phyloP scores from a whole-genome alignment of 176 grass and related monocot genomes.

The Lolium perenne region DNA sequence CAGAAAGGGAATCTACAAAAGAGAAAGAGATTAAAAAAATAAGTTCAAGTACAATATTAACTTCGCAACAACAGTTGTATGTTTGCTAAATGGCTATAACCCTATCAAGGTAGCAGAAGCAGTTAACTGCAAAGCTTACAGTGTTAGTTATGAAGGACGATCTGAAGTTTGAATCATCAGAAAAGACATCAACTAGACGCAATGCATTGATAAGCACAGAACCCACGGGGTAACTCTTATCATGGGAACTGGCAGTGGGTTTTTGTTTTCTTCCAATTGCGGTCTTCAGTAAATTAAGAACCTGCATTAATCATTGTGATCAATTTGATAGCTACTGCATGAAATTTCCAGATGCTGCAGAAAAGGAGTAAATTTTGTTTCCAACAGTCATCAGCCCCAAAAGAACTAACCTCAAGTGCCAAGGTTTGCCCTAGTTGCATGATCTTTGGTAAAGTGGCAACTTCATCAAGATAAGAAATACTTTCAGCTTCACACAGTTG shows the following conservation, averaged over 20 bases:
- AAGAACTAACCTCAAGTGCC: constrained; percentile 77
- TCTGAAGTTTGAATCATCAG: constrained; percentile 96
- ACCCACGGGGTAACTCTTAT: constrained; percentile 78
- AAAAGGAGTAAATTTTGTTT: constrained; percentile 36
- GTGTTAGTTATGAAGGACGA: constrained; percentile 85
- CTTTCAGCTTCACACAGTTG: constrained; percentile 98
- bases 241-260: constrained; percentile 44
- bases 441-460: constrained; percentile 73
- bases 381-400: not conserved
- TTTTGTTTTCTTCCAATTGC: constrained; percentile 72
- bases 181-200: constrained; percentile 92
- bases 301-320: constrained; percentile 51
- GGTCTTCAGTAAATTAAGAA: constrained; percentile 88
- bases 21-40: constrained; percentile 42
- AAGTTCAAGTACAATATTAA: constrained; percentile 30
- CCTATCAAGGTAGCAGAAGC: constrained; percentile 1
- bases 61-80: constrained; percentile 6
- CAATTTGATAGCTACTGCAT: constrained; percentile 44
- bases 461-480: constrained; percentile 98
- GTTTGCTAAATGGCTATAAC: constrained; percentile 29
- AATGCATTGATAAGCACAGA: constrained; percentile 84
- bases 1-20: constrained; percentile 88
- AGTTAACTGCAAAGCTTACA: constrained; percentile 54
- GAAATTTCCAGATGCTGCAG: constrained; percentile 6
- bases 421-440: constrained; percentile 84